Conservation (phyloP, 495 filamentous ascomycete species). For the Penicillium goetzii region DNA sequence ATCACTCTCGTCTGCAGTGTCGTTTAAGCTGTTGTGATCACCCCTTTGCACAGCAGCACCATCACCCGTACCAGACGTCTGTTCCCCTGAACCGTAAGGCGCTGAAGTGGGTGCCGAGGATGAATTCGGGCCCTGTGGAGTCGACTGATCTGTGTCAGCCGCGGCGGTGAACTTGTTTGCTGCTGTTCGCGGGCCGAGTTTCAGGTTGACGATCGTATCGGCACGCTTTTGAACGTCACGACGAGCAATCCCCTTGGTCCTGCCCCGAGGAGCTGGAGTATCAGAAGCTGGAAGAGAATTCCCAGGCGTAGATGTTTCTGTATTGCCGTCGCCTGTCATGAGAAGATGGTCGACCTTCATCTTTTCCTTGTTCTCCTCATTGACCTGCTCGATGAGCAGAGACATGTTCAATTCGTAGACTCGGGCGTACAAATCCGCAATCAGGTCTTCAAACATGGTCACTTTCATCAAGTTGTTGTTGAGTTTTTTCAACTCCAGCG, state of each 20-base stretch:
- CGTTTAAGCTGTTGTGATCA: conserved; percentile 65
- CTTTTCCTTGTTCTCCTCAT: conserved; percentile 57
- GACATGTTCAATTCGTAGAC: conserved; percentile 65
- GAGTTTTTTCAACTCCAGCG: conserved; percentile 85
- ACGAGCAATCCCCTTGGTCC: conserved; percentile 63
- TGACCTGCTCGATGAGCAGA: conserved; percentile 49
- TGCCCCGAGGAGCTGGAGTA: conserved; percentile 50
- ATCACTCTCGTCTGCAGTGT: conserved; percentile 80
- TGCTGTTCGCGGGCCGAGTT: conserved; percentile 42
- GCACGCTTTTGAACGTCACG: conserved; percentile 66
- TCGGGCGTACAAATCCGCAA: conserved; percentile 83
- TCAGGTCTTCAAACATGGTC: conserved; percentile 83
- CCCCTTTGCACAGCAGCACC: conserved; percentile 34
- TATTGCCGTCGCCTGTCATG: conserved; percentile 42
- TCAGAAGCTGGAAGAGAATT: conserved; percentile 43
- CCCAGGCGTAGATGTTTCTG: conserved; percentile 42
- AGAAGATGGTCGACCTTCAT: conserved; percentile 64
- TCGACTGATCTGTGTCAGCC: conserved; percentile 28
- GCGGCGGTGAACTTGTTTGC: conserved; percentile 33
- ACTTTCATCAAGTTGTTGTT: conserved; percentile 85
- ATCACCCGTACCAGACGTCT: conserved; percentile 21
- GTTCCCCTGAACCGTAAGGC: conserved; percentile 11
- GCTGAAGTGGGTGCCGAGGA: conserved; percentile 25
- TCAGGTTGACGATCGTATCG: conserved; percentile 57
- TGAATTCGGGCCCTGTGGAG: conserved; percentile 14